Conservation (phyloP, 768 basidiomycete species). For the Podaxis rugospora region DNA sequence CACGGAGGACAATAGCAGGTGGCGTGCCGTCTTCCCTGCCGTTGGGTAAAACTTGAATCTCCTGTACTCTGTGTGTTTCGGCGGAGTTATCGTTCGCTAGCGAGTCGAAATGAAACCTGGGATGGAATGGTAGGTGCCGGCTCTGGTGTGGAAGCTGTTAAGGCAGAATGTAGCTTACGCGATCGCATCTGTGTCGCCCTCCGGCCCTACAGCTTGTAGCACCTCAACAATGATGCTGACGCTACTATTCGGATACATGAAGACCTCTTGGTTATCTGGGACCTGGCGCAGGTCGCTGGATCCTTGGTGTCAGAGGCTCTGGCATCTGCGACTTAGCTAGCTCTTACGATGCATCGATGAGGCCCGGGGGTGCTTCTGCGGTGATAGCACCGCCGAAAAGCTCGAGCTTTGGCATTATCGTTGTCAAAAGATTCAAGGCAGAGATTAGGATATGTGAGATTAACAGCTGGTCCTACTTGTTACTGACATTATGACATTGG, state of each 20-base stretch:
- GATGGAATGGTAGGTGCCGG: conserved; percentile 5
- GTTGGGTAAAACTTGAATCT: conserved; percentile 35
- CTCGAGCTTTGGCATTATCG: conserved; percentile 19
- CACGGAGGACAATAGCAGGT: conserved; percentile 56
- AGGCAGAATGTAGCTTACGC: conserved; percentile 41
- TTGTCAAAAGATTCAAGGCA: not conserved
- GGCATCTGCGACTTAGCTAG: not conserved
- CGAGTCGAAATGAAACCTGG: conserved; percentile 87
- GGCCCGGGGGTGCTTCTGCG: conserved; percentile 45
- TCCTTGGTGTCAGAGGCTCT: conserved; percentile 3
- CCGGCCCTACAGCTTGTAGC: conserved; percentile 63
- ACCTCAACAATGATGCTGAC: conserved; percentile 84
- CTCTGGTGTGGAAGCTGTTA: not conserved
- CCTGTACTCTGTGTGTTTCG: conserved; percentile 38
- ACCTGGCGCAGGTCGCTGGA: conserved; percentile 66
- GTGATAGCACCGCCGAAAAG: conserved; percentile 90
- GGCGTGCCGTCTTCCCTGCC: conserved; percentile 48
- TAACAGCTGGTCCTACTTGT: not conserved
- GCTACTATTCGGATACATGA: conserved; percentile 64
- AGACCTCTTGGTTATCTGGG: conserved; percentile 94
- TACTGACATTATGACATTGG: not conserved
- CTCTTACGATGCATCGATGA: conserved; percentile 85
- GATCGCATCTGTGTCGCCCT: conserved; percentile 55
- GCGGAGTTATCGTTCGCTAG: conserved; percentile 91
- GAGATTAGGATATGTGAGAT: not conserved